Evolutionary conservation across 345 rosid genomes (phyloP), one percentile per base, ranked within the genome.

Genomic region (Melastoma malabathricum): DNA sequence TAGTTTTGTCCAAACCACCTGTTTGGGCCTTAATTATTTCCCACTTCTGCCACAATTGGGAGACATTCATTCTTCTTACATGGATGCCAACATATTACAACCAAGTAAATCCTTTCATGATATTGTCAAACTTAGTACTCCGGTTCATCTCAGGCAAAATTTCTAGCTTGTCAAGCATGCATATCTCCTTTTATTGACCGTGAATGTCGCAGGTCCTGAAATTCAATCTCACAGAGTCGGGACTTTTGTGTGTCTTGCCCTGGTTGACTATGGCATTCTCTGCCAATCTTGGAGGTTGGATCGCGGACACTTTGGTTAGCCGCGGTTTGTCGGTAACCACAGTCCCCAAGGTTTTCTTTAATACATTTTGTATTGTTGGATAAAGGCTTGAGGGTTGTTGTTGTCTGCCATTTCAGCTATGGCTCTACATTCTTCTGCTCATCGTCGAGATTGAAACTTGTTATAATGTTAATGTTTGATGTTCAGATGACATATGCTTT

Each of bases 31-130:
- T 89, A 39, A 86, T 89, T 16, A n/a, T n/a, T n/a, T n/a, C n/a
- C n/a, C n/a, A n/a, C n/a, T n/a, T n/a, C n/a, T n/a, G n/a, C n/a
- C n/a, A n/a, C 58, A 89, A 89, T 43, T 86, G 90, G 94, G 95
- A 95, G 44, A 86, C 97, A 18, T 86, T 86, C 64, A 89, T 89
- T 73, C 94, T 89, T 52, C 68, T 89, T 29, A 89, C 97, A 3
- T 86, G 95, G 97, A 89, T 89, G 95, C 97, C 97, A 1, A 86
- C 95, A 9, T 89, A 86, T 65, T 89, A 89, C 72, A 72, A 86
- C 56, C 90, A 89, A 69, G 97, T 81, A 75, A 66, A 77, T 15
- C 56, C 47, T 31, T 25, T 17, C 25, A 18, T 12, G 4, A 34
- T 20, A 13, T 41, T 14, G 22, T 4, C 19, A 12, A 41, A 27